Conservation (phyloP, 148 eudicot genomes). For the Arbutus unedo region DNA sequence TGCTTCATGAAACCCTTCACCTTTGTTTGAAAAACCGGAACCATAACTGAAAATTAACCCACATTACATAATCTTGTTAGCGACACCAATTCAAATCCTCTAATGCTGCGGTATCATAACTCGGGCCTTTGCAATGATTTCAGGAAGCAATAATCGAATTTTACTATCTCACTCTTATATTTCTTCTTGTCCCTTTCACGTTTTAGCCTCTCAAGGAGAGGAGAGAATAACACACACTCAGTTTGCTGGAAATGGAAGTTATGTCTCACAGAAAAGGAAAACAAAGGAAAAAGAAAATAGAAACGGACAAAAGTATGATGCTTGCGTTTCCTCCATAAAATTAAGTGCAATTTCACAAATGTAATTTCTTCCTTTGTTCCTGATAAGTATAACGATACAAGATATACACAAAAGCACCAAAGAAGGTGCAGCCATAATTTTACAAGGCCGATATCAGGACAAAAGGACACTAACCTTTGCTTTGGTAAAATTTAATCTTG, state of each 20-base stretch:
- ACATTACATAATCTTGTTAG: background rate
- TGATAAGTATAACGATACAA: background rate
- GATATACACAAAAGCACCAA: background rate
- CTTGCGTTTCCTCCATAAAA: background rate
- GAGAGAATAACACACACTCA: background rate
- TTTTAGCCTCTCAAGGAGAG: background rate
- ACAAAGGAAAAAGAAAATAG: background rate
- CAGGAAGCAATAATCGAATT: background rate
- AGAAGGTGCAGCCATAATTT: background rate
- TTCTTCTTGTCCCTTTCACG: background rate
- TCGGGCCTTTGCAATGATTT: background rate
- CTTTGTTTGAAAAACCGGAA: background rate
- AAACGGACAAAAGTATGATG: background rate
- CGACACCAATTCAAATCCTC: background rate
- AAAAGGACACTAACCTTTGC: background rate
- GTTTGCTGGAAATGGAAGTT: background rate
- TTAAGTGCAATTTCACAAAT: constrained; percentile 2
- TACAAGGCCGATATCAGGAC: background rate
- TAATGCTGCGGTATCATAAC: background rate
- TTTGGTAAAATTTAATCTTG: constrained; percentile 7
- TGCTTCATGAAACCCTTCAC: background rate
- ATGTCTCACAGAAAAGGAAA: background rate
- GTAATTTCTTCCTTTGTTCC: background rate
- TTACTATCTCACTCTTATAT: background rate
- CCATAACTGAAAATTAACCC: background rate